Evolutionary conservation across 495 filamentous ascomycete genomes (phyloP), one percentile per base, ranked within the genome.

Genomic region (Penicillium coffeae): DNA sequence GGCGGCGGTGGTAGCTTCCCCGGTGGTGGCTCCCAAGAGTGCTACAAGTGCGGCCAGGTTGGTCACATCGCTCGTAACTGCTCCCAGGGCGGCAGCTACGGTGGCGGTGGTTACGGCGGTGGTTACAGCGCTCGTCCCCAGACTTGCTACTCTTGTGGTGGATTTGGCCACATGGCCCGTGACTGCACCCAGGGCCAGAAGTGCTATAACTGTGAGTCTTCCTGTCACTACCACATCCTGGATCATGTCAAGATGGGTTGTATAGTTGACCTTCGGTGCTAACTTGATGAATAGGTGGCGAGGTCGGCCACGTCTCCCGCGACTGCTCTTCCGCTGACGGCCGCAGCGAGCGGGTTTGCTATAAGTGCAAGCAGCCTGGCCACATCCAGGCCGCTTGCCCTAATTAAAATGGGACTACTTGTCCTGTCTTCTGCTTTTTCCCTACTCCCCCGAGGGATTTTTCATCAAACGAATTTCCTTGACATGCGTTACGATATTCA

Each of bases 181-280:
- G 93, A 97, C 71, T 98, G 93, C 74, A 96, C 94, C 39, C 93
- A 97, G 62, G 93, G 93, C 47, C 90, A 91, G 77, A 97, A 97
- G 79, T 98, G 93, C 84, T 98, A 98, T 84, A 97, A 97, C 82
- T 98, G 93, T 85, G 60, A 65, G 79, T 66, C 30, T 32, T 37
- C 10, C 12, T 22, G 43, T 21, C 40, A 21, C 13, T 1, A 7
- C 8, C n/a, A n/a, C n/a, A n/a, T n/a, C n/a, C n/a, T n/a, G n/a
- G n/a, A n/a, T n/a, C n/a, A n/a, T n/a, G n/a, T n/a, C n/a, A n/a
- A n/a, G n/a, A n/a, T n/a, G n/a, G n/a, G n/a, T n/a, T 33, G 30
- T 42, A 14, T 27, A 27, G 21, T 8, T 9, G 18, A 13, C 21
- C 15, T 45, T 30, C 6, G 10, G 33, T 40, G 0, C 34, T 45